These are phyloP conservation scores for Ploettnerulaceae sp. DNA, from an alignment of 2,329 filamentous ascomycete genomes.

Conservation along the genomic window DNA sequence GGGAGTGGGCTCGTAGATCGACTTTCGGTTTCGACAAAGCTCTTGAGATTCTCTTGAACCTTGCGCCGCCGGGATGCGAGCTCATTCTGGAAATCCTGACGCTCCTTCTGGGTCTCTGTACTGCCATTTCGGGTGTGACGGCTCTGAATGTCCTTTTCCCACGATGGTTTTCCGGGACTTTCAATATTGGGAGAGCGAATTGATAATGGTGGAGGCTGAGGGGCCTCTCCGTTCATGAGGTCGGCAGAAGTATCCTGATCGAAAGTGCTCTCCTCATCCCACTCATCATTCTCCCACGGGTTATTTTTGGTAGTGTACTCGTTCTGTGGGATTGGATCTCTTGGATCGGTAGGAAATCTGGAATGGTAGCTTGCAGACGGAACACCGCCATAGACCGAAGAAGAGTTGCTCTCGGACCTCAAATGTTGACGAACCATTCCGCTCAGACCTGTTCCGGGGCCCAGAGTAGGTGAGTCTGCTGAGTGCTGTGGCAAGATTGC, in stretches of 20 bases:
- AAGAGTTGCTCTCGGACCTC: conserved; percentile 73
- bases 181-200: conserved; percentile 18
- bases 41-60: conserved; percentile 68
- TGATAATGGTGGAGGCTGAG: conserved; percentile 13
- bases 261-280: conserved; percentile 25
- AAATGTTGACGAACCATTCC: conserved; percentile 82
- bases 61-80: conserved; percentile 65
- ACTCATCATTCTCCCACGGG: conserved; percentile 41
- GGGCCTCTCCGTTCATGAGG: conserved; percentile 12
- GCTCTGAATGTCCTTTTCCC: conserved; percentile 29
- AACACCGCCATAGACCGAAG: conserved; percentile 63
- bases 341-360: conserved; percentile 36
- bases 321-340: conserved; percentile 28
- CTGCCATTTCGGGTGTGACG: conserved; percentile 45
- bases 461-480: conserved; percentile 73
- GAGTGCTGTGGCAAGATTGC: conserved; percentile 11
- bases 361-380: conserved; percentile 40
- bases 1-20: conserved; percentile 35
- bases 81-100: conserved; percentile 68
- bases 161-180: conserved; percentile 18
- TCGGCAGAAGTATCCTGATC: conserved; percentile 16
- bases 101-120: conserved; percentile 49
- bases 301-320: conserved; percentile 38
- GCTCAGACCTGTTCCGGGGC: conserved; percentile 65
- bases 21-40: conserved; percentile 59